phyloP scores from a whole-genome alignment of 2,329 filamentous ascomycete species.

The Diplodia corticola region DNA sequence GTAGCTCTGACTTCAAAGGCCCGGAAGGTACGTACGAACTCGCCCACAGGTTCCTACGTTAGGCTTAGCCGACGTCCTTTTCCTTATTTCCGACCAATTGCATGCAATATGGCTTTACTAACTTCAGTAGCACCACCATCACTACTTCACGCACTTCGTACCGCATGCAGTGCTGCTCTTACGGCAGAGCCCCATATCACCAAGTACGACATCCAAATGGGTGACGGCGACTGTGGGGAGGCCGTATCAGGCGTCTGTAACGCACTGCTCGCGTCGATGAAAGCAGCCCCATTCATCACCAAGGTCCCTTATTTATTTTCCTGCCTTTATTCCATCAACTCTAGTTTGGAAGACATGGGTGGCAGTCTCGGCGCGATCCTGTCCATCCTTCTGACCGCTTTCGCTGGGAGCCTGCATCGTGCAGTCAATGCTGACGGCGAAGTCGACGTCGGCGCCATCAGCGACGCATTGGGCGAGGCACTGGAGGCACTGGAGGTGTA shows the following conservation, averaged over 20 bases:
- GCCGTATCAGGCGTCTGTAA: constrained; percentile 66
- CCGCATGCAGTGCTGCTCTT: constrained; percentile 51
- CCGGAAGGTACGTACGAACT: constrained; percentile 13
- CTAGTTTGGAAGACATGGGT: constrained; percentile 69
- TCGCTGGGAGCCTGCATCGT: constrained; percentile 56
- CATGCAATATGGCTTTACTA: neutral
- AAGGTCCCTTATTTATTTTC: constrained; percentile 50
- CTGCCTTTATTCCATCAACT: constrained; percentile 53
- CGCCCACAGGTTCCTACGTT: constrained; percentile 8
- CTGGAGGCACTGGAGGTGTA: constrained; percentile 59
- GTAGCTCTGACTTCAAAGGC: constrained; percentile 24
- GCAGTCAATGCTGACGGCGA: constrained; percentile 47
- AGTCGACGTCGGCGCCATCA: constrained; percentile 39
- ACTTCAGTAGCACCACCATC: constrained; percentile 28
- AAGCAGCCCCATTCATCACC: constrained; percentile 57
- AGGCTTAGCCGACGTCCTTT: constrained; percentile 21
- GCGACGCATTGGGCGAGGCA: constrained; percentile 45
- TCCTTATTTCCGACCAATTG: constrained; percentile 28
- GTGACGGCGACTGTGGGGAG: constrained; percentile 85
- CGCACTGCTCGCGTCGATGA: constrained; percentile 46
- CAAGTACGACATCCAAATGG: constrained; percentile 75
- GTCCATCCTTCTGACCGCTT: constrained; percentile 85
- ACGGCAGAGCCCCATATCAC: constrained; percentile 65
- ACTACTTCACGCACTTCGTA: constrained; percentile 43
- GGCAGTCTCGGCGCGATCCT: constrained; percentile 73